Evolutionary conservation across 306 rosid genomes (phyloP).

Genomic region (Acacia crassicarpa): DNA sequence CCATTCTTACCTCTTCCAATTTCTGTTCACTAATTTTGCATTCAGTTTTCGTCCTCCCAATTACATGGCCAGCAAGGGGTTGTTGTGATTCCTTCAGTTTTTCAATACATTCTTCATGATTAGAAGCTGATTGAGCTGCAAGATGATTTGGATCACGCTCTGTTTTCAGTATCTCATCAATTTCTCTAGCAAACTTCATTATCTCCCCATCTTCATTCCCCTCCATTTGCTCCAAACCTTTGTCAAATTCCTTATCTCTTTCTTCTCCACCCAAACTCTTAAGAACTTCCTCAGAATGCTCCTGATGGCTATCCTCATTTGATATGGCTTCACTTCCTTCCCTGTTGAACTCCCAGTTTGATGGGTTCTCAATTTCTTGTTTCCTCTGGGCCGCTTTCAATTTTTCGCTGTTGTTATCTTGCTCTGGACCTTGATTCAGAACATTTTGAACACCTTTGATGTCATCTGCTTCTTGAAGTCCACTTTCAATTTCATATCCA

Average conservation of each 20-base stretch:
- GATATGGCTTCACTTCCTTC: slow-evolving; percentile 31
- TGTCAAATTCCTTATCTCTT: slow-evolving; percentile 21
- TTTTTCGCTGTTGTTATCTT: slow-evolving; percentile 23
- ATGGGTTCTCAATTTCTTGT: slow-evolving; percentile 29
- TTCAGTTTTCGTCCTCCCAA: slow-evolving; percentile 20
- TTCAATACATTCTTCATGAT: slow-evolving; percentile 28
- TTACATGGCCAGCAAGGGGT: slow-evolving; percentile 26
- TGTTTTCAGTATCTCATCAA: slow-evolving; percentile 29
- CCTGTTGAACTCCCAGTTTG: slow-evolving; percentile 24
- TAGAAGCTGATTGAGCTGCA: slow-evolving; percentile 22
- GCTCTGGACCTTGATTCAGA: slow-evolving; percentile 25
- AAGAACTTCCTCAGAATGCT: slow-evolving; percentile 25
- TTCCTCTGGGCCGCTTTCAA: slow-evolving; percentile 27
- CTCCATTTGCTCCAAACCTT: slow-evolving; percentile 24
- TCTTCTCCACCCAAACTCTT: slow-evolving; percentile 26
- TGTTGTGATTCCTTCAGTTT: slow-evolving; percentile 26
- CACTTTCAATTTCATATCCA: slow-evolving; percentile 35
- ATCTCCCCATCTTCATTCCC: slow-evolving; percentile 28
- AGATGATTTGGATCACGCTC: slow-evolving; percentile 28
- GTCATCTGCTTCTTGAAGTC: slow-evolving; percentile 16
- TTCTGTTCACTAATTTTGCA: slow-evolving; percentile 20
- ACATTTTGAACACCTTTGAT: slow-evolving; percentile 9
- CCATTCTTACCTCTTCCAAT: slow-evolving; percentile 30
- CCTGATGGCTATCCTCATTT: slow-evolving; percentile 32
- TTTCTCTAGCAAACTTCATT: slow-evolving; percentile 27